Evolutionary conservation across 805 yeast genomes (phyloP).

Genomic region (Saccharomycopsis schoenii): DNA sequence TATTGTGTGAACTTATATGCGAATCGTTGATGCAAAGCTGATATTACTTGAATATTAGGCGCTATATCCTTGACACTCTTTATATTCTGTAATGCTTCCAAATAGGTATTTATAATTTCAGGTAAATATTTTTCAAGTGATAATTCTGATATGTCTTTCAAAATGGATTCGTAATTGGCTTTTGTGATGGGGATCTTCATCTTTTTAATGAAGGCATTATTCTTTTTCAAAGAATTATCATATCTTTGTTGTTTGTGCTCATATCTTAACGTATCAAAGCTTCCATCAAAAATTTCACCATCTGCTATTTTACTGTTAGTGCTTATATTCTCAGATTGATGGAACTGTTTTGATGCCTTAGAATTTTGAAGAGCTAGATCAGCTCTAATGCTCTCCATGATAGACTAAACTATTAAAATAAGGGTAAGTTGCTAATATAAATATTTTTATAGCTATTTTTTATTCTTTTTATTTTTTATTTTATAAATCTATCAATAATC

Average conservation of each 20-base stretch:
- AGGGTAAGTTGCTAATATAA: too few relatives aligned
- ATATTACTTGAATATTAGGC: slow-evolving; percentile 57
- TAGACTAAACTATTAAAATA: neutral
- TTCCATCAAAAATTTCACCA: neutral
- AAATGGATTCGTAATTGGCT: slow-evolving; percentile 33
- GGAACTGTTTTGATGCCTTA: neutral
- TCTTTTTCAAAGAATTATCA: slow-evolving; percentile 75
- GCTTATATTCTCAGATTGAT: neutral
- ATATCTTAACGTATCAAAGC: neutral
- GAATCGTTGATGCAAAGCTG: slow-evolving; percentile 74
- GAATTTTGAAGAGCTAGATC: neutral
- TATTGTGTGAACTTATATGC: slow-evolving; percentile 38
- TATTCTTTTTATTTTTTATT: too few relatives aligned
- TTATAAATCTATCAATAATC: too few relatives aligned
- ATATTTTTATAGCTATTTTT: too few relatives aligned
- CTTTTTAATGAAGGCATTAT: slow-evolving; percentile 69
- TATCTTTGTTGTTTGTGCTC: slow-evolving; percentile 23
- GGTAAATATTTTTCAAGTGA: slow-evolving; percentile 66
- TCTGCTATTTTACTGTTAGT: neutral
- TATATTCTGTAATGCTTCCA: slow-evolving; percentile 50
- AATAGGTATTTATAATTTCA: slow-evolving; percentile 53
- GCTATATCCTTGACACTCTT: slow-evolving; percentile 45
- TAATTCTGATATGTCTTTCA: slow-evolving; percentile 52
- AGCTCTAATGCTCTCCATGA: neutral
- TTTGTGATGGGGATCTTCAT: slow-evolving; percentile 45